Evolutionary conservation across 176 grass and related monocot genomes (phyloP), one percentile per base, ranked within the genome.

Genomic region (Carex parvula): DNA sequence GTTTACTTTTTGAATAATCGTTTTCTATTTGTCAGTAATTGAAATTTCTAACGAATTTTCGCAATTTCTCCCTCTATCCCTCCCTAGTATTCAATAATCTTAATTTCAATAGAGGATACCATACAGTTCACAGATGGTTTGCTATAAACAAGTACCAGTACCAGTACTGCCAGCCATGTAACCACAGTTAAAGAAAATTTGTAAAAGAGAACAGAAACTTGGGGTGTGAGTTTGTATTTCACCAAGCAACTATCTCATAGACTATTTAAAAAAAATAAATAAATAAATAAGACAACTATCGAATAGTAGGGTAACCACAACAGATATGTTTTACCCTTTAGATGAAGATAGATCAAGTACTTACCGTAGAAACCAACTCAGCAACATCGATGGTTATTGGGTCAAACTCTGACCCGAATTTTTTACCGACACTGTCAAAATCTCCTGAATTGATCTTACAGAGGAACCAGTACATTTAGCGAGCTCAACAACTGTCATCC

Each of bases 401-500:
- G 22, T 98, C 88, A 54, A 95, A 95, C 60, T 95, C 92, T 60
- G 95, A 95, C 80, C 92, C 91, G 86, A 93, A 83, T 39, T 90
- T 93, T 88, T 98, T 91, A 33, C 95, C 95, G 61, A 98, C 89
- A 93, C 94, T 66, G 16, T 72, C 74, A 98, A 68, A 84, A 95
- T 90, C 16, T 84, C 93, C 88, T 92, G 92, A 85, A 98, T 83
- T 20, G 59, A 64, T 81, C 21, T 85, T 85, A 89, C 88, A 84
- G 87, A 83, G 56, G 79, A 83, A 83, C 91, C 86, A 0, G 83
- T 90, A 84, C 83, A 84, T 83, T 92, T 98, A 79, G 89, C 90
- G 53, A 98, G 92, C 60, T 98, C 95, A 91, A 89, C 83, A 53
- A 98, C 79, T 60, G 91, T 91, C 91, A 98, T 98, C 79, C 95